Evolutionary conservation across 2,329 filamentous ascomycete species (phyloP), one percentile per base, ranked within the genome.

Genomic region (Aspergillus sp.): DNA sequence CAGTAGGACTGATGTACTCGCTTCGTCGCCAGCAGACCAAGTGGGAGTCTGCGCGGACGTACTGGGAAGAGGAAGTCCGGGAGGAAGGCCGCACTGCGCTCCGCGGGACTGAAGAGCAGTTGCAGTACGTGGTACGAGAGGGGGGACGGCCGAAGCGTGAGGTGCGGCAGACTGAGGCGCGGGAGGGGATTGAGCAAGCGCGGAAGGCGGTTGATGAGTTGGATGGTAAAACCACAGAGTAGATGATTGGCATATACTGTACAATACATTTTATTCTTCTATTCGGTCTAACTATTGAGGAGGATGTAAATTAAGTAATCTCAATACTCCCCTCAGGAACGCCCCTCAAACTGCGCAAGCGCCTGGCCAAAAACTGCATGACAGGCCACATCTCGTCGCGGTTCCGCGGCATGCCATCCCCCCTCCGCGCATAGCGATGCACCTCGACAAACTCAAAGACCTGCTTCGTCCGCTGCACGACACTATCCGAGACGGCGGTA

Each of bases 321-420:
- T 74, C 70, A 33, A 73, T 57, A 56, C 67, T 69, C 2, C 68
- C 72, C 52, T 70, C 69, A 0, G 70, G 72, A 36, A 73, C 70
- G 30, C 71, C 71, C 45, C 66, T 61, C 48, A 64, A 61, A 59
- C 70, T 74, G 48, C 63, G 61, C 49, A 74, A 54, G 42, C 67
- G 57, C 33, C 68, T 58, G 26, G 68, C 70, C 55, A 74, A 78
- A 63, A 83, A 96, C 60, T 85, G 80, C 88, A 96, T 96, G 50
- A 96, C 78, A 0, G 90, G 89, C 58, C 90, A 62, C 77, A 94
- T 90, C 74, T 97, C 90, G 7, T 94, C 88, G 45, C 85, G 76
- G 62, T 77, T 84, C 41, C 75, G 73, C n/a, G 89, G 88, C 90
- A 96, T 95, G 1, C 77, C 78, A 65, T 94, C 88, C 4, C 83